Conservation (phyloP, 164 flowering plant species). For the Tetrastigma voinierianum region DNA sequence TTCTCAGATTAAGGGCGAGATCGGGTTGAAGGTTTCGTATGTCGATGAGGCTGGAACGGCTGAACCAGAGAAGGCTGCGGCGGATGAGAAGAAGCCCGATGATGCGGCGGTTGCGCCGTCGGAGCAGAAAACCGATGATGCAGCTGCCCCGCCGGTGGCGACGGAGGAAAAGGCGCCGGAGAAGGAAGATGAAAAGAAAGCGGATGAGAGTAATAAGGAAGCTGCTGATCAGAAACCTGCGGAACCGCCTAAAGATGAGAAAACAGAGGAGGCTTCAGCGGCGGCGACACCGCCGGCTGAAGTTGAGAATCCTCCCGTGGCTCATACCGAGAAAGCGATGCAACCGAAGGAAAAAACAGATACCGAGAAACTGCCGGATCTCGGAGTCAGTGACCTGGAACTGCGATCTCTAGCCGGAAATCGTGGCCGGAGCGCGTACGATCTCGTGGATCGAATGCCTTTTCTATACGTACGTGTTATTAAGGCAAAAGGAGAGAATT, state of each 20-base stretch:
- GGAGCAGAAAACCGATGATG: conserved; percentile 25
- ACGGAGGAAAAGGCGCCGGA: conserved; percentile 31
- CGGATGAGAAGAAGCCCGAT: conserved; percentile 28
- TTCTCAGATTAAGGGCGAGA: conserved; percentile 89
- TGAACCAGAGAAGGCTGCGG: conserved; percentile 18
- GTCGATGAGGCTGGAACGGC: conserved; percentile 57
- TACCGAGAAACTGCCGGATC: conserved; percentile 14
- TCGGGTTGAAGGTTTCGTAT: conserved; percentile 67
- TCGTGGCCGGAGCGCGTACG: conserved; percentile 47
- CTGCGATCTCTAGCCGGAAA: conserved; percentile 36
- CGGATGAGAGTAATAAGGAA: conserved; percentile 20
- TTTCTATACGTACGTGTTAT: conserved; percentile 76
- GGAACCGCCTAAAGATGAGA: conserved; percentile 25
- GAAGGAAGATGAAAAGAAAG: conserved; percentile 18
- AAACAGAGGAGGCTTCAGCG: conserved; percentile 8
- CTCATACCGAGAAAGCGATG: conserved; percentile 23
- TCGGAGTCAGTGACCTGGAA: conserved; percentile 36
- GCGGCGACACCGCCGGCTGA: conserved; percentile 12
- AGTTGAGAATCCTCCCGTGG: conserved; percentile 33
- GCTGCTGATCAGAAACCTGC: conserved; percentile 20
- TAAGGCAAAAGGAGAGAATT: conserved; percentile 48
- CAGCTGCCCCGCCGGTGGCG: conserved; percentile 22
- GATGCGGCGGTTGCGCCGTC: conserved; percentile 20
- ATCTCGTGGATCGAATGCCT: conserved; percentile 81
- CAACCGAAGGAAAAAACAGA: conserved; percentile 10